Base-by-base conservation (phyloP, 176 grass and related monocot genomes). In the Hsuehochloa calcarea region DNA sequence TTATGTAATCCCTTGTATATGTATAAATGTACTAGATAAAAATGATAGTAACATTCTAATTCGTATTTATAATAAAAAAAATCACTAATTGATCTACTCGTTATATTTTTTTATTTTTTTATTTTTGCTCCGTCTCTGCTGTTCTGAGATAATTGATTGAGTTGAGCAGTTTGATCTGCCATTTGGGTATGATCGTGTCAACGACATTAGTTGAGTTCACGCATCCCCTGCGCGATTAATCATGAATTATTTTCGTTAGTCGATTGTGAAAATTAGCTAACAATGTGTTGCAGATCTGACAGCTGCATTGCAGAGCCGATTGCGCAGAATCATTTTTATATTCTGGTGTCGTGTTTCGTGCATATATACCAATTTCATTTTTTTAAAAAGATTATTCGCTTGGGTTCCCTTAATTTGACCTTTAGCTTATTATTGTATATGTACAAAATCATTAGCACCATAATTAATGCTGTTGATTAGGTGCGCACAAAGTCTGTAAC, bases 181-280 rank as follows among this genome's bases (percentile, higher is more conserved):
- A 65, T 65, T 67, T 80, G 41, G 16, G 35, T 56, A 41, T 62
- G 19, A 23, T 9, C n/a, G 31, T 20, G 16, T 65, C 58, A 74
- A 80, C 44, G 17, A 29, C 12, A 75, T 31, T 70, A 37, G 69
- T 81, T 80, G 29, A 23, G 52, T 39, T 47, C 72, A 76, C 50
- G 62, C 29, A 23, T 60, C 56, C 61, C 47, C 23, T 8, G 35
- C 13, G 22, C 59, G 37, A 59, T 60, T 60, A 60, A 25, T 41
- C 54, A 40, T 38, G 23, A 59, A 11, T 13, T 41, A n/a, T 26
- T 7, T 43, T 49, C 5, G 17, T 16, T 31, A 29, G 39, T 71
- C 27, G 63, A 37, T 72, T 8, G 1, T 20, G 9, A 71, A 37
- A 15, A 26, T 20, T 23, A 79, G 13, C 9, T 5, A 1, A 29